Percentiles rank a stretch among this genome's conserved stretches.
phyloP scores from a whole-genome alignment of 768 basidiomycete genomes.

The Russula lepida region DNA sequence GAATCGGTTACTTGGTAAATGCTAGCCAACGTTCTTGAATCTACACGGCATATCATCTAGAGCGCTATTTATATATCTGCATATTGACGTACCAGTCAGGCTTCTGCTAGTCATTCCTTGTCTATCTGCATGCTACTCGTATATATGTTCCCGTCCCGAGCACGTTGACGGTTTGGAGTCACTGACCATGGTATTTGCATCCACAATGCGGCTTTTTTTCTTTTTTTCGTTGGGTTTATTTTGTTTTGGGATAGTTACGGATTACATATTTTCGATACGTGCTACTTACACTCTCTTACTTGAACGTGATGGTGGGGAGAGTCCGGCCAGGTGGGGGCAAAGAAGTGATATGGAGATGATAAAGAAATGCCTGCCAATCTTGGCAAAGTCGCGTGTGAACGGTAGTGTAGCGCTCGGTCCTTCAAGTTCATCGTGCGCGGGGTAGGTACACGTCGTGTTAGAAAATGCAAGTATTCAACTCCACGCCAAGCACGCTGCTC shows the following conservation, averaged over 20 bases:
- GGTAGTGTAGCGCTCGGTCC: not conserved
- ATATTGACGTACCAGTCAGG: not conserved
- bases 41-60: not conserved
- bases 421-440: not conserved
- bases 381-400: not conserved
- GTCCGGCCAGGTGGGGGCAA: not conserved
- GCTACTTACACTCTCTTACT: slow-evolving; percentile 2
- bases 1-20: slow-evolving; percentile 8
- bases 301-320: not conserved
- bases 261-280: not conserved
- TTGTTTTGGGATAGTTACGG: not conserved
- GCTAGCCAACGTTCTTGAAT: not conserved
- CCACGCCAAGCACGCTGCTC: not conserved
- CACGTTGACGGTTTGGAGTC: not conserved
- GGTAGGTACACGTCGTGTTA: too few relatives aligned
- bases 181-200: not conserved
- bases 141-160: not conserved
- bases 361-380: not conserved
- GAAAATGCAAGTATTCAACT: too few relatives aligned
- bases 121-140: not conserved
- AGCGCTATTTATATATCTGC: not conserved
- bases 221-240: not conserved
- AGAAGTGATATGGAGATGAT: not conserved
- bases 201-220: not conserved
- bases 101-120: not conserved